phyloP scores from a whole-genome alignment of 208 protist species.

The Entamoeba histolytica region DNA sequence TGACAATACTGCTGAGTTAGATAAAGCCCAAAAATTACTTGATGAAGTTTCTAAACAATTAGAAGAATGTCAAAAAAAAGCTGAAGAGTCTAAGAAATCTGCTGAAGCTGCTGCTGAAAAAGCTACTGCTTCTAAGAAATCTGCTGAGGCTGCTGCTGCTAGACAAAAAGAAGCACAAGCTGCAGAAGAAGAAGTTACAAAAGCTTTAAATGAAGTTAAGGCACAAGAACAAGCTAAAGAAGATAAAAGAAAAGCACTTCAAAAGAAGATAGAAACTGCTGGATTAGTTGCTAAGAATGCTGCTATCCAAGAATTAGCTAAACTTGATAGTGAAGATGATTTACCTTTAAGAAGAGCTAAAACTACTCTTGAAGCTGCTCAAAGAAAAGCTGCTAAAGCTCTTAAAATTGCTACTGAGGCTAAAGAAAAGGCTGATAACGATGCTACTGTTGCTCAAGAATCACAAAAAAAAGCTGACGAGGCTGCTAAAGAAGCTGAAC shows the following conservation, averaged over 20 bases:
- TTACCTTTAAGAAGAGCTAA: conserved; percentile 21
- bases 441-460: background rate
- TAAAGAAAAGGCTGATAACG: background rate
- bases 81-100: background rate
- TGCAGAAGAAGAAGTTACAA: conserved; percentile 6
- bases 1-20: background rate
- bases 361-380: conserved; percentile 17
- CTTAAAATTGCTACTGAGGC: background rate
- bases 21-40: background rate
- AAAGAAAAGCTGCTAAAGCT: conserved; percentile 26
- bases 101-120: background rate
- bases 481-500: background rate
- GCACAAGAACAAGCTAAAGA: conserved; percentile 15
- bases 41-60: background rate
- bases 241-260: conserved; percentile 14
- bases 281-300: conserved; percentile 21
- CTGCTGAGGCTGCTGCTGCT: background rate
- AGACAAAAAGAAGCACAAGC: background rate
- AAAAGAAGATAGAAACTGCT: conserved; percentile 18
- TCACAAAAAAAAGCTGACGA: background rate
- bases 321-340: conserved; percentile 21
- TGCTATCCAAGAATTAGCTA: conserved; percentile 8
- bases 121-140: background rate
- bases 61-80: background rate
- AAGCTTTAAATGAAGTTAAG: conserved; percentile 9